phyloP scores from a whole-genome alignment of 2,329 filamentous ascomycete species.

The Lachnellula arida region DNA sequence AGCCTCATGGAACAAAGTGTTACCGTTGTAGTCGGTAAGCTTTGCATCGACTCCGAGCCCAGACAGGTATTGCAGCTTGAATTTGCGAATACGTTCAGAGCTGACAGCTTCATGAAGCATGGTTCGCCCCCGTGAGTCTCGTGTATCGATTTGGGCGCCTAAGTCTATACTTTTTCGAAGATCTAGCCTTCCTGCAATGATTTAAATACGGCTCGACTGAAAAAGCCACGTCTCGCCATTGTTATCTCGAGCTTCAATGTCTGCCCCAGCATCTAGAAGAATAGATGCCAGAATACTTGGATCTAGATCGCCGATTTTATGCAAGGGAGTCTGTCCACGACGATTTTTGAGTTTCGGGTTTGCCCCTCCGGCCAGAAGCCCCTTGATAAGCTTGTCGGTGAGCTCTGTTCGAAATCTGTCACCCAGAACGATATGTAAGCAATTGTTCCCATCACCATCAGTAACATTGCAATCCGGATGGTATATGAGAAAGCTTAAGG shows the following conservation, averaged over 20 bases:
- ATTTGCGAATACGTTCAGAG: not conserved
- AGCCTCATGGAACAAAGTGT: not conserved
- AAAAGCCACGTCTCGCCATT: not conserved
- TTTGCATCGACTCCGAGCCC: not conserved
- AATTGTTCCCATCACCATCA: no score
- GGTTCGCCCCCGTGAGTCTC: slow-evolving; percentile 19
- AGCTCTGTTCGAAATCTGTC: no score
- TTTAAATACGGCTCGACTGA: no score
- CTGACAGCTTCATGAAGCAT: slow-evolving; percentile 14
- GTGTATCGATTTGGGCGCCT: slow-evolving; percentile 8
- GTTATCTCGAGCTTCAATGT: not conserved
- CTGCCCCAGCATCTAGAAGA: not conserved
- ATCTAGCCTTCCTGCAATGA: not conserved
- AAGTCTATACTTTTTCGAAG: not conserved
- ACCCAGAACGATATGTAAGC: no score
- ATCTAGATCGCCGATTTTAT: not conserved
- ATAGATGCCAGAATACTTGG: not conserved
- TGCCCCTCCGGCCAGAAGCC: not conserved
- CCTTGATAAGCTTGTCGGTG: not conserved
- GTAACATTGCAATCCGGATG: no score
- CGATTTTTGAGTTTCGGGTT: not conserved
- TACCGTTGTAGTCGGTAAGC: not conserved
- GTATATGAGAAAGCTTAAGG: no score
- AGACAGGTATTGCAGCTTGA: not conserved
- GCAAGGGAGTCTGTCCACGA: slow-evolving; percentile 2